Conservation (phyloP, 306 rosid species). For the Albizia julibrissin region DNA sequence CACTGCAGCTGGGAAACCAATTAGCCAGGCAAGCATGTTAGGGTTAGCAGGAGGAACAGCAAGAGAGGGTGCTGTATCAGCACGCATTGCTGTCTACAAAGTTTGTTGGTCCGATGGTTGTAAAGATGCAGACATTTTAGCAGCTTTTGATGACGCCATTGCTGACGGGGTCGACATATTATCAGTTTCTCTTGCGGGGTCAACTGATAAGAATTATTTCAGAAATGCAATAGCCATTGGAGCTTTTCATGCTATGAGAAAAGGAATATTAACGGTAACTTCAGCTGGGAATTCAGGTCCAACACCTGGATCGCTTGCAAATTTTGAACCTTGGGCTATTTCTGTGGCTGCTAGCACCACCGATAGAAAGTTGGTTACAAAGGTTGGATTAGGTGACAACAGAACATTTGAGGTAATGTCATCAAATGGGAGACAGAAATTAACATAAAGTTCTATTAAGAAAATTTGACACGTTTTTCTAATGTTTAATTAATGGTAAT, state of each 20-base stretch:
- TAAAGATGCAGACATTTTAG: constrained; percentile 37
- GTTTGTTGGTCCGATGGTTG: constrained; percentile 48
- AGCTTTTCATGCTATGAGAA: constrained; percentile 54
- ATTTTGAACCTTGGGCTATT: constrained; percentile 52
- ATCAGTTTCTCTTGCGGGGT: constrained; percentile 37
- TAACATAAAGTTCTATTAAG: background rate
- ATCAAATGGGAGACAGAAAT: background rate
- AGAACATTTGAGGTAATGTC: constrained; percentile 29
- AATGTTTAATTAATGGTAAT: background rate
- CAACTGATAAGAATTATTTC: background rate
- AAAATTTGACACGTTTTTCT: background rate
- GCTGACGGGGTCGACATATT: constrained; percentile 59
- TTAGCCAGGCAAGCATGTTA: constrained; percentile 40
- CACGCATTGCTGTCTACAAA: constrained; percentile 63
- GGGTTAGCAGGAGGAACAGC: constrained; percentile 51
- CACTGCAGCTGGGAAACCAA: constrained; percentile 47
- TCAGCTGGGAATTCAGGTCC: constrained; percentile 53
- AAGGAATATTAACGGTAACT: constrained; percentile 40
- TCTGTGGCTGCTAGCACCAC: constrained; percentile 57
- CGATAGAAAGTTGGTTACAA: constrained; percentile 46
- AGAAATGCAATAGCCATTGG: constrained; percentile 33
- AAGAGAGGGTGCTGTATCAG: constrained; percentile 53
- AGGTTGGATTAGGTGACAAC: constrained; percentile 43
- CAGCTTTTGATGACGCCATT: constrained; percentile 62
- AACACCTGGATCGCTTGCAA: background rate